phyloP scores from a whole-genome alignment of 179 eudicot species.

The Beta macrorhiza region DNA sequence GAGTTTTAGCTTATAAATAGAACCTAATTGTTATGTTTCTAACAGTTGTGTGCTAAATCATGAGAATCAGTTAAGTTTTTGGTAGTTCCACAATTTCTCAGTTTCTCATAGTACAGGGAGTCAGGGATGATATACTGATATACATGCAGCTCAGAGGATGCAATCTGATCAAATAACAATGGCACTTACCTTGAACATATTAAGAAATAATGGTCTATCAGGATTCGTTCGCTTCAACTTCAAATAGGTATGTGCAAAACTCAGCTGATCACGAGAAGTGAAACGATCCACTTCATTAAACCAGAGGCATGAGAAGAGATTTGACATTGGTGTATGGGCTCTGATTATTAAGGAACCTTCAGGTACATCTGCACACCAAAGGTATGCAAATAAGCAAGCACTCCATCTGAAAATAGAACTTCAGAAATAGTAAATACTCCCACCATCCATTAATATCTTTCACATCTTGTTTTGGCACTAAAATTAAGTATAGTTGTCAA shows the following conservation, averaged over 20 bases:
- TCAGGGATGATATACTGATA: background rate
- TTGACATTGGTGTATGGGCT: constrained; percentile 95
- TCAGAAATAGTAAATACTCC: background rate
- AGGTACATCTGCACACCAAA: constrained; percentile 74
- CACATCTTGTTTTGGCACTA: background rate
- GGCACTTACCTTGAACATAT: constrained; percentile 80
- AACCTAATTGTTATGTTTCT: no score
- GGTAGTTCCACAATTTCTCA: no score
- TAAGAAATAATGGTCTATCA: constrained; percentile 52
- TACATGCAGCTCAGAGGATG: background rate
- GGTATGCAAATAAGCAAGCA: constrained; percentile 19
- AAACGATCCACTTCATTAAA: constrained; percentile 96
- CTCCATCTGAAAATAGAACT: background rate
- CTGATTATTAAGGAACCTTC: constrained; percentile 94
- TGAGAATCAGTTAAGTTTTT: no score
- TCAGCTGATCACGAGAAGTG: constrained; percentile 93
- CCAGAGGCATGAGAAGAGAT: constrained; percentile 96
- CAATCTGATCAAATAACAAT: background rate
- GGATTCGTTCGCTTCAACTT: constrained; percentile 76
- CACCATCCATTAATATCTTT: background rate
- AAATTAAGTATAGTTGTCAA: background rate
- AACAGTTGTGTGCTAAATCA: no score
- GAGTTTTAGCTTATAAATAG: no score
- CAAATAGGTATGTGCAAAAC: constrained; percentile 88
- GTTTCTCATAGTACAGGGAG: background rate